Base-by-base conservation (phyloP, 2,329 filamentous ascomycete genomes). In the Nothopassalora personata region DNA sequence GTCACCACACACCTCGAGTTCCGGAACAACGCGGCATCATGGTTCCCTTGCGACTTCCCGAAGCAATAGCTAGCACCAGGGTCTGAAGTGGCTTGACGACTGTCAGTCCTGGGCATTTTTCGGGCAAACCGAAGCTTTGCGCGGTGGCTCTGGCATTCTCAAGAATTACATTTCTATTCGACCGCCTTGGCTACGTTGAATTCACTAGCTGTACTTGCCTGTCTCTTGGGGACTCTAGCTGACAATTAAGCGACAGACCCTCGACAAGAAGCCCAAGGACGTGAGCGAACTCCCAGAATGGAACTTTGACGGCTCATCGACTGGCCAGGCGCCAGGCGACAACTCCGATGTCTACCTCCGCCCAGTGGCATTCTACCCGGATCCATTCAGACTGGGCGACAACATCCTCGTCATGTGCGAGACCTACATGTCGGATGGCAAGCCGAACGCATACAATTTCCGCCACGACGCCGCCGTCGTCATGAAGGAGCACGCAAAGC, bases 371-470 rank as follows among this genome's bases (percentile, higher is more conserved):
- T 86, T 92, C 79, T 97, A 85, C 85, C 89, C 91, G 68, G 91
- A 96, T 66, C 93, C 93, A 61, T 93, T 97, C 87, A 89, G 92
- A 68, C 84, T 86, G 63, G 86, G 86, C 61, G 89, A 91, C 79
- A 97, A 97, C 83, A 88, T 97, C 76, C 86, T 97, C 70, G 93
- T 97, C 71, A 88, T 97, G 72, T 85, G 87, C 74, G 93, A 97
- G 82, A 96, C 90, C 78, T 97, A 91, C 89, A 91, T 93, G 75
- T 82, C 89, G 66, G 92, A 97, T 78, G 92, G 91, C 74, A 91
- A 86, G 64, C 94, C 94, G 78, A 99, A 97, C 87, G 92, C 96
- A 79, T 97, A 85, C 88, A 99, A 99, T 88, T 90, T 88, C 87
- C 90, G 94, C 69, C 89, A 97, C 76, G 93, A 97, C 73, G 89